Evolutionary conservation across 805 yeast genomes (phyloP), one percentile per base, ranked within the genome.

Genomic region (Candida tammaniensis): DNA sequence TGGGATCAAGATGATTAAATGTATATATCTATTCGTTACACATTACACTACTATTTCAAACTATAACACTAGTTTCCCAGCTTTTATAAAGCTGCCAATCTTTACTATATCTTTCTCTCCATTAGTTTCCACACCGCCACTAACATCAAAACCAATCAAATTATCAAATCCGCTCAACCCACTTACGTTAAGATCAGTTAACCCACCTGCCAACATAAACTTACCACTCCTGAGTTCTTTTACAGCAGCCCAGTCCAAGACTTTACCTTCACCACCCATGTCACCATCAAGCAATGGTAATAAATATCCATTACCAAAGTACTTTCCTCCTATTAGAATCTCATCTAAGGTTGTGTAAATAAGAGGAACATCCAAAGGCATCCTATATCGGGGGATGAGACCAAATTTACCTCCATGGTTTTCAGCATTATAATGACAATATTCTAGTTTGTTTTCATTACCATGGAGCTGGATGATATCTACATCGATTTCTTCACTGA

Each of bases 391-490:
- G 30, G 84, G 74, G 39, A 91, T 82, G 7, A 86, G 76, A 0
- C 95, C 95, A 29, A 69, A 65, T 18, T 46, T 34, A 3, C 31
- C 65, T 2, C 53, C 37, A 2, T 18, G 46, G 0, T 59, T 24
- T 14, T 35, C 27, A 0, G 46, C 30, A 50, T 72, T 59, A 56
- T 70, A 76, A 24, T 66, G 72, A 12, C 69, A 56, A 39, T 69
- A 64, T 11, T 78, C 74, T 43, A 81, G 82, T 17, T 76, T 69
- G 7, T 59, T 51, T 39, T 67, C 73, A 27, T 51, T 54, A 1
- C 98, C 98, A 56, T 93, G 98, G 9, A 93, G 60, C 54, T 93
- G 98, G 1, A 93, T 83, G 17, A 86, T 62, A 56, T 93, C 98
- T 3, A 88, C 52, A 1, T 63, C 61, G 11, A 80, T 55, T 6